Conservation (phyloP, 305 asterid genomes). For the Solanum aculeatissimum region DNA sequence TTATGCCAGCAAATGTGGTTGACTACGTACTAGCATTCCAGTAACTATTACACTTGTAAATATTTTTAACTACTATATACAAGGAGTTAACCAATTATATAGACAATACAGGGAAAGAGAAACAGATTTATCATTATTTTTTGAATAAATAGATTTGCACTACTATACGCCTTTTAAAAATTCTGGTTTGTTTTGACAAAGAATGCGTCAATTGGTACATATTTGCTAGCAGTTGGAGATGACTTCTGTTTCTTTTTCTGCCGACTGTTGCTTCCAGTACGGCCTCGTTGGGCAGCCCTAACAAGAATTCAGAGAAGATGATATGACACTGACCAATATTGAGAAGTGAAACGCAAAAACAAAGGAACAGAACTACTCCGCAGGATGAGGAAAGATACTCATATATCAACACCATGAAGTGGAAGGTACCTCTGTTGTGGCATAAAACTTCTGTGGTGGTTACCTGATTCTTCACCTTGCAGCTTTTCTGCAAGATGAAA, state of each 20-base stretch:
- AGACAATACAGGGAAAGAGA: not conserved
- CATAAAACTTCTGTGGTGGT: conserved; percentile 11
- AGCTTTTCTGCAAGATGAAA: conserved; percentile 84
- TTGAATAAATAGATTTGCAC: not conserved
- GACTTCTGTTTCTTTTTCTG: conserved; percentile 57
- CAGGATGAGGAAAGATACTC: not conserved
- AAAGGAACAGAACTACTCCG: not conserved
- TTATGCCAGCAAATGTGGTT: not conserved
- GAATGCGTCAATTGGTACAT: conserved; percentile 69
- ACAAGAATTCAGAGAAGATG: not conserved
- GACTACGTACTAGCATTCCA: not conserved
- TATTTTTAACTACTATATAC: not conserved
- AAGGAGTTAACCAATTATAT: not conserved
- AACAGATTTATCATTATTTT: not conserved
- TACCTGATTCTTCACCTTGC: conserved; percentile 62
- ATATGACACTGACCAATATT: not conserved
- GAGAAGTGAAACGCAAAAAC: not conserved
- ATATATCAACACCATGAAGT: not conserved
- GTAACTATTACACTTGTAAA: not conserved
- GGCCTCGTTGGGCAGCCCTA: conserved; percentile 43
- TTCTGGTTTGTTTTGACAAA: conserved; percentile 44
- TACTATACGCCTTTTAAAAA: conserved; percentile 11
- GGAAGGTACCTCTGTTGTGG: conserved; percentile 9
- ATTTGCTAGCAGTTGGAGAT: conserved; percentile 39
- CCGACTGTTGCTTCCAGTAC: conserved; percentile 15